Evolutionary conservation across 352 stramenopile genomes (phyloP).

Genomic region (Globisporangium apiculatum): DNA sequence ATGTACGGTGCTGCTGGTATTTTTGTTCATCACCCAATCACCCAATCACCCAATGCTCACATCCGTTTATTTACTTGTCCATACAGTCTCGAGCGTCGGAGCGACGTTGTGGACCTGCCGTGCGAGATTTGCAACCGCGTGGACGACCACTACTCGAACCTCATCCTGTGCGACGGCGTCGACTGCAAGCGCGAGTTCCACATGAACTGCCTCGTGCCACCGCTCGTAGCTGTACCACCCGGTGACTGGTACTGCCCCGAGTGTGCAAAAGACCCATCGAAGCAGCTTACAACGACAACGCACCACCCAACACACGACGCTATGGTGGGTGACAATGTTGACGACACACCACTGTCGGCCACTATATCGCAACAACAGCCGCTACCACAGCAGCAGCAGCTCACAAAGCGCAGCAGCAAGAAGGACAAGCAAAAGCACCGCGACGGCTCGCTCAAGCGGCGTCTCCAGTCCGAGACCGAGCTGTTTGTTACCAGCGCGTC

Average conservation of each 20-base stretch:
- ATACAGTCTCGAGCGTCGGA: constrained; percentile 58
- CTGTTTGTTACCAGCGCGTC: constrained; percentile 6
- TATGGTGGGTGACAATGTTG: too few species aligned
- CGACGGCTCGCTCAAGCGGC: constrained; percentile 50
- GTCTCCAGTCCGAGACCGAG: constrained; percentile 26
- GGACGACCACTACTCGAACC: constrained; percentile 70
- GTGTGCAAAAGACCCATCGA: constrained; percentile 37
- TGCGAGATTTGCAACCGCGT: constrained; percentile 79
- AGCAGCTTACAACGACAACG: constrained; percentile 1
- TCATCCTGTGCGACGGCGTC: constrained; percentile 81
- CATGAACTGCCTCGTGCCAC: constrained; percentile 76
- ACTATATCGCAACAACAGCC: too few species aligned
- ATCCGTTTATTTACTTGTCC: background rate
- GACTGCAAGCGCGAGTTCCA: constrained; percentile 82
- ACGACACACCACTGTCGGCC: too few species aligned
- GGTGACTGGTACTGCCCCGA: constrained; percentile 80
- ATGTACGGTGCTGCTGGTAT: constrained; percentile 38
- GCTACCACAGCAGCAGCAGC: background rate
- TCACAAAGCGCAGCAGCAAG: constrained; percentile 21
- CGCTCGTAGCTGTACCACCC: constrained; percentile 46
- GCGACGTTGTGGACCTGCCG: constrained; percentile 66
- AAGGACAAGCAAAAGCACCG: constrained; percentile 57
- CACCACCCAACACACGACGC: background rate
- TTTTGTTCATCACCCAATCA: background rate
- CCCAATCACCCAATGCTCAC: background rate